Percentiles rank a stretch among this genome's conserved stretches.
phyloP scores from a whole-genome alignment of 2,329 filamentous ascomycete genomes.

The Fusarium nanum region DNA sequence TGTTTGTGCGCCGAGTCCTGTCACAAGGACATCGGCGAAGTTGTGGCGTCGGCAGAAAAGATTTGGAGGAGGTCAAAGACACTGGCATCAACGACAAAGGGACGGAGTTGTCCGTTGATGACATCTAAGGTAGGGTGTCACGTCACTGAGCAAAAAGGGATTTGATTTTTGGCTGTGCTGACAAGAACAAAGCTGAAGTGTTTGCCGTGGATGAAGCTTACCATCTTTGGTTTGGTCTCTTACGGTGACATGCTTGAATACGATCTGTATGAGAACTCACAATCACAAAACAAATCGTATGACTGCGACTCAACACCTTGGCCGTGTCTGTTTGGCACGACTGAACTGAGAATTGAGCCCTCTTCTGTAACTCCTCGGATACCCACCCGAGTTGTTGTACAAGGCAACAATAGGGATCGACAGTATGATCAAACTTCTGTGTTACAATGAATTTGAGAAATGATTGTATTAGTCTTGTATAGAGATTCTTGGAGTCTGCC shows the following conservation, averaged over 20 bases:
- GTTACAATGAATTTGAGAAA: neutral
- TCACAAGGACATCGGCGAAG: slow-evolving; percentile 14
- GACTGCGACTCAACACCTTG: neutral
- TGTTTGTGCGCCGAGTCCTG: slow-evolving; percentile 27
- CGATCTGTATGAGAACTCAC: neutral
- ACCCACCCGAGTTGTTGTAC: neutral
- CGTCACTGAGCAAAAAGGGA: neutral
- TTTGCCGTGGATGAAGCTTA: neutral
- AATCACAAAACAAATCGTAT: neutral
- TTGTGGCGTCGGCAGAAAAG: slow-evolving; percentile 4
- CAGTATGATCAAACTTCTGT: neutral
- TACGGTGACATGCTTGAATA: neutral
- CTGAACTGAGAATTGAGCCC: slow-evolving; percentile 18
- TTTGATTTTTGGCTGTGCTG: neutral
- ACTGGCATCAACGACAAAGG: neutral
- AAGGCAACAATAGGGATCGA: neutral
- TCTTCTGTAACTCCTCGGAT: neutral
- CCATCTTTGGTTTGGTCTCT: neutral
- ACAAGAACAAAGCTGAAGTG: neutral
- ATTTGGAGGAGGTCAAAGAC: neutral
- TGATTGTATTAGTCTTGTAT: neutral
- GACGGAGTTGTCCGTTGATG: neutral
- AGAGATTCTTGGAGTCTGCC: neutral
- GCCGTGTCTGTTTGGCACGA: neutral
- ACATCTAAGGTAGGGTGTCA: neutral